These are phyloP conservation scores for Alternaria gansuensis DNA, from an alignment of 2,329 filamentous ascomycete genomes.

Conservation along the genomic window DNA sequence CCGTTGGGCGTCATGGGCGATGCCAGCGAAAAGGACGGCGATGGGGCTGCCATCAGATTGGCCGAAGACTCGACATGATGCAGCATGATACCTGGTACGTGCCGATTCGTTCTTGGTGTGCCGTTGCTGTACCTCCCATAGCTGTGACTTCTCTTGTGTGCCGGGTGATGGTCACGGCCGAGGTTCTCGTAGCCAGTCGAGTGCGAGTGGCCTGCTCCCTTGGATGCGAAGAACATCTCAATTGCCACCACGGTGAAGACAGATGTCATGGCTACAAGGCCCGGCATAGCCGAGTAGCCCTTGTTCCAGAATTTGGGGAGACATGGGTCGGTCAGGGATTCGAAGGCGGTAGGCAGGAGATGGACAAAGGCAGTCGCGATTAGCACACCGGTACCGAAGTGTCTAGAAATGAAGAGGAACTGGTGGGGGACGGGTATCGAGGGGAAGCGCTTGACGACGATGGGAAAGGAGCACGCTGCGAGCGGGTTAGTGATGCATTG, in stretches of 20 bases:
- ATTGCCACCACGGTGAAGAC: conserved; percentile 76
- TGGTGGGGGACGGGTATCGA: conserved; percentile 51
- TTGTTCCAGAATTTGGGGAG: conserved; percentile 53
- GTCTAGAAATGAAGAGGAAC: conserved; percentile 53
- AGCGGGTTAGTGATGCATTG: conserved; percentile 26
- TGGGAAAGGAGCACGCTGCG: conserved; percentile 53
- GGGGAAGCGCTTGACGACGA: conserved; percentile 53
- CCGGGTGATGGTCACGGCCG: conserved; percentile 35
- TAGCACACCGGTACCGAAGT: conserved; percentile 54
- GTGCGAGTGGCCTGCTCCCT: conserved; percentile 68
- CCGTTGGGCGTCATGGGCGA: conserved; percentile 35
- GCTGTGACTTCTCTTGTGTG: conserved; percentile 47
- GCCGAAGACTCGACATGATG: conserved; percentile 46
- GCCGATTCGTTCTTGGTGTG: conserved; percentile 30
- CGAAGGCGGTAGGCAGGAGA: conserved; percentile 54
- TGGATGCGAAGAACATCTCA: conserved; percentile 87
- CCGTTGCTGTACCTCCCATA: conserved; percentile 43
- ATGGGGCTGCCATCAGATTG: conserved; percentile 46
- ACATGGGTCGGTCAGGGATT: conserved; percentile 53
- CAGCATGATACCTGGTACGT: conserved; percentile 44
- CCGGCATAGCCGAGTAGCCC: conserved; percentile 53
- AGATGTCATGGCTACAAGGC: conserved; percentile 52
- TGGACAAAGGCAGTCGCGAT: conserved; percentile 55
- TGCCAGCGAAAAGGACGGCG: conserved; percentile 40
- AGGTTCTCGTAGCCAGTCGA: conserved; percentile 61